Conservation (phyloP, 2,329 filamentous ascomycete genomes). For the Penicillium psychrosexuale region DNA sequence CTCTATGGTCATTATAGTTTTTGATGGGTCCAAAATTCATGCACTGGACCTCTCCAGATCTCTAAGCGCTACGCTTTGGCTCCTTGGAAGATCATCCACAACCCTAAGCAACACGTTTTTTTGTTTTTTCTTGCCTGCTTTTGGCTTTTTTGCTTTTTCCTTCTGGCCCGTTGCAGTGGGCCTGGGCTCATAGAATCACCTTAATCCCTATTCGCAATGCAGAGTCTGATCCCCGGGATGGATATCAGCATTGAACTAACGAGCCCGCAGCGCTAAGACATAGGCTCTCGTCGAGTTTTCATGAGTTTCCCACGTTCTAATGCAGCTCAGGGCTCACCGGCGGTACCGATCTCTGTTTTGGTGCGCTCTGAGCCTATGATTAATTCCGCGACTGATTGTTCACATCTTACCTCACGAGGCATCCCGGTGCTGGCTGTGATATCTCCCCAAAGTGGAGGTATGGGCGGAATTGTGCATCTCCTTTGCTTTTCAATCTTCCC, state of each 20-base stretch:
- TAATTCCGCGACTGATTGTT: constrained; percentile 24
- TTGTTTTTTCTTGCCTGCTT: not conserved
- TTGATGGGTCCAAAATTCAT: not conserved
- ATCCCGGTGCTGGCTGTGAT: constrained; percentile 27
- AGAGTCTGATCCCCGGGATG: constrained; percentile 30
- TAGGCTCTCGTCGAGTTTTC: constrained; percentile 33
- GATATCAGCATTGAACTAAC: constrained; percentile 25
- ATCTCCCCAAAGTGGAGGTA: constrained; percentile 24
- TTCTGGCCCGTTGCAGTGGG: constrained; percentile 14
- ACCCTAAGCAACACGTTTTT: constrained; percentile 1
- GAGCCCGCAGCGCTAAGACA: constrained; percentile 38
- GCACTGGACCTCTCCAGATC: not conserved
- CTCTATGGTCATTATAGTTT: not conserved
- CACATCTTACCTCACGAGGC: constrained; percentile 36
- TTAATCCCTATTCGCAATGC: constrained; percentile 19
- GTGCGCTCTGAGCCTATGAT: constrained; percentile 35
- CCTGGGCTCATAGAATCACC: constrained; percentile 15
- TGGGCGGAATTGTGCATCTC: constrained; percentile 23
- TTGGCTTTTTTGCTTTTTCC: not conserved
- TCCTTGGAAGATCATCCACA: constrained; percentile 6
- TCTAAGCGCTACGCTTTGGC: constrained; percentile 12
- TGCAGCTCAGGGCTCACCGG: constrained; percentile 32
- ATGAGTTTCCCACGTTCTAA: constrained; percentile 15
- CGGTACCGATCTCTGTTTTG: constrained; percentile 27
- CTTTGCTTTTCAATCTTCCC: constrained; percentile 17